Conservation (phyloP, 176 grass and related monocot species). For the Neostapfia colusana region DNA sequence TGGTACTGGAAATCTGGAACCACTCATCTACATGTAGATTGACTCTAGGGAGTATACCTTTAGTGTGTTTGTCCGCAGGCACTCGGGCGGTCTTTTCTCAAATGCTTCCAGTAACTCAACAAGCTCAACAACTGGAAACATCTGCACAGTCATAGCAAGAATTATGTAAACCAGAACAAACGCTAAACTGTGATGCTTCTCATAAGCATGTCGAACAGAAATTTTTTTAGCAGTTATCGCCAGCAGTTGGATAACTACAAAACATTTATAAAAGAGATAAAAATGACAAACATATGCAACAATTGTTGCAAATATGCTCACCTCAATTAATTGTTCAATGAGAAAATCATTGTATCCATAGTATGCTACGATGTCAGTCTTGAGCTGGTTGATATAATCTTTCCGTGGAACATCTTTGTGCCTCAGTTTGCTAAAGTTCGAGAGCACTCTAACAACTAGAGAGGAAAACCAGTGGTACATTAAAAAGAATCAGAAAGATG, state of each 20-base stretch:
- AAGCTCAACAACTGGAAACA: conserved; percentile 83
- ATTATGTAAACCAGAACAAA: conserved; percentile 10
- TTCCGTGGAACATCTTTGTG: conserved; percentile 61
- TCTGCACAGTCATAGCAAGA: conserved; percentile 38
- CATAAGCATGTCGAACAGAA: conserved; percentile 17
- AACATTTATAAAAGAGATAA: too few relatives aligned
- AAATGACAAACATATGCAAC: neutral
- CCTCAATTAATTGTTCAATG: conserved; percentile 74
- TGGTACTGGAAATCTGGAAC: too few relatives aligned
- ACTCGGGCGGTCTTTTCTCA: conserved; percentile 90
- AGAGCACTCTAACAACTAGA: conserved; percentile 86
- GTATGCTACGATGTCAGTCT: conserved; percentile 75
- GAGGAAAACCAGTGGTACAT: conserved; percentile 34
- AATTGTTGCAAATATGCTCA: conserved; percentile 31
- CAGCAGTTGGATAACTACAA: too few relatives aligned
- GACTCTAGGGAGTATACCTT: conserved; percentile 50
- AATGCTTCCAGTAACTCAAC: conserved; percentile 87
- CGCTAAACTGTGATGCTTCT: too few relatives aligned
- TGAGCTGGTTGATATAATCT: conserved; percentile 74
- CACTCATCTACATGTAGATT: too few relatives aligned
- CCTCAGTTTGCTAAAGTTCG: conserved; percentile 79
- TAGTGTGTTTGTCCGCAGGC: conserved; percentile 80
- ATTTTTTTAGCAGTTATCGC: too few relatives aligned
- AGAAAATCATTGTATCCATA: conserved; percentile 98
- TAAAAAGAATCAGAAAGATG: conserved; percentile 29